Percentiles rank a stretch among this genome's conserved stretches.
Conservation (phyloP, 805 yeast genomes). For the Brettanomyces bruxellensis region DNA sequence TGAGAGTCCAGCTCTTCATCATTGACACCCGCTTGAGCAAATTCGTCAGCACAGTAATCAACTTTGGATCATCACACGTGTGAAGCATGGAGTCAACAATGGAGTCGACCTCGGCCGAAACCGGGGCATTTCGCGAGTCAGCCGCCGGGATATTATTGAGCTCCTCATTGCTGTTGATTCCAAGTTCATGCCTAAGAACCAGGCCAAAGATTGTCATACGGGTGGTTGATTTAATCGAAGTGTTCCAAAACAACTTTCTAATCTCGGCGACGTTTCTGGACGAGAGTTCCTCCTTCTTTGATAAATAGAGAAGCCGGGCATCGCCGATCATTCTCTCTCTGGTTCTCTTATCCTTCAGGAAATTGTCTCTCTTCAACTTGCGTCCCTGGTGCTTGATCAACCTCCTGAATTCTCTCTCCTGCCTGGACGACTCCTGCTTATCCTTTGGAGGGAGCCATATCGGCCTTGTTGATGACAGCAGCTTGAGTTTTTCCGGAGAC, state of each 20-base stretch:
- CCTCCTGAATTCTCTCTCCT: slow-evolving; percentile 43
- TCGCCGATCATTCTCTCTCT: slow-evolving; percentile 23
- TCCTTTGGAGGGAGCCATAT: slow-evolving; percentile 65
- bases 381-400: slow-evolving; percentile 26
- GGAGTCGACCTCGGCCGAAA: slow-evolving; percentile 6
- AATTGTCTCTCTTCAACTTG: slow-evolving; percentile 22
- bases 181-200: slow-evolving; percentile 7
- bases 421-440: slow-evolving; percentile 40
- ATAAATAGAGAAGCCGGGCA: slow-evolving; percentile 24
- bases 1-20: slow-evolving; percentile 13
- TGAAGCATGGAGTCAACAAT: slow-evolving; percentile 11
- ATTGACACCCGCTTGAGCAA: slow-evolving; percentile 9
- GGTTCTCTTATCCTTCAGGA: slow-evolving; percentile 25
- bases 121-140: slow-evolving; percentile 2
- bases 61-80: slow-evolving; percentile 14
- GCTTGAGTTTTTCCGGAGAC: slow-evolving; percentile 49
- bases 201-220: slow-evolving; percentile 15
- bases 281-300: slow-evolving; percentile 19
- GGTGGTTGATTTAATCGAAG: slow-evolving; percentile 13
- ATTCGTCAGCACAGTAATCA: slow-evolving; percentile 11
- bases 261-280: slow-evolving; percentile 22
- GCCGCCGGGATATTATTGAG: slow-evolving; percentile 6
- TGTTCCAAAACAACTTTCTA: slow-evolving; percentile 26
- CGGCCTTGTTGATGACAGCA: slow-evolving; percentile 56
- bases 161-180: slow-evolving; percentile 2